Evolutionary conservation across 1,139 yeast species (phyloP).

Genomic region (Hansenula lynferdii): DNA sequence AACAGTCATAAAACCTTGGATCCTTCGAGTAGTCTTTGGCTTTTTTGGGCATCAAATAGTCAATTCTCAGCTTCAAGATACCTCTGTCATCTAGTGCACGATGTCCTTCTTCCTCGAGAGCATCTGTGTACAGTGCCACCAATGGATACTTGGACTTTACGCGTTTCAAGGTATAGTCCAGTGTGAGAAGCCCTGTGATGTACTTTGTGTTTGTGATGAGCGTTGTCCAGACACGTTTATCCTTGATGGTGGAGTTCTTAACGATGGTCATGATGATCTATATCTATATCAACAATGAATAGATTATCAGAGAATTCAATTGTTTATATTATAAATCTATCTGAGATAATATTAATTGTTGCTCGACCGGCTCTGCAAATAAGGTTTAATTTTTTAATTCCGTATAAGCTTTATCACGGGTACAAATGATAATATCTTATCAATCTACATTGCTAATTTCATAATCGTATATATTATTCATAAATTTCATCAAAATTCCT

Average conservation of each 20-base stretch:
- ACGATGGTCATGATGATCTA: background rate
- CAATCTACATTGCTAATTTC: too few species aligned
- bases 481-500: too few species aligned
- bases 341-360: too few species aligned
- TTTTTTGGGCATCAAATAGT: constrained; percentile 36
- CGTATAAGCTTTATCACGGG: too few species aligned
- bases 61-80: constrained; percentile 35
- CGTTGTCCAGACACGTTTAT: constrained; percentile 43
- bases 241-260: background rate
- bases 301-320: too few species aligned
- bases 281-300: too few species aligned
- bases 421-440: too few species aligned
- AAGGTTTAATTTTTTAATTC: too few species aligned
- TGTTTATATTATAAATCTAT: too few species aligned
- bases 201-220: constrained; percentile 46
- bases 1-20: constrained; percentile 49
- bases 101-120: constrained; percentile 36
- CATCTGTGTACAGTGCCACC: constrained; percentile 45
- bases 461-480: too few species aligned
- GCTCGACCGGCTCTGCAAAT: too few species aligned
- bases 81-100: constrained; percentile 31
- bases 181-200: constrained; percentile 43
- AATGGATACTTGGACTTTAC: constrained; percentile 41
- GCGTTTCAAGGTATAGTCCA: constrained; percentile 38
- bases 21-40: constrained; percentile 41